phyloP scores from a whole-genome alignment of 139 green algal genomes.

The Limnomonas spitsbergensis region DNA sequence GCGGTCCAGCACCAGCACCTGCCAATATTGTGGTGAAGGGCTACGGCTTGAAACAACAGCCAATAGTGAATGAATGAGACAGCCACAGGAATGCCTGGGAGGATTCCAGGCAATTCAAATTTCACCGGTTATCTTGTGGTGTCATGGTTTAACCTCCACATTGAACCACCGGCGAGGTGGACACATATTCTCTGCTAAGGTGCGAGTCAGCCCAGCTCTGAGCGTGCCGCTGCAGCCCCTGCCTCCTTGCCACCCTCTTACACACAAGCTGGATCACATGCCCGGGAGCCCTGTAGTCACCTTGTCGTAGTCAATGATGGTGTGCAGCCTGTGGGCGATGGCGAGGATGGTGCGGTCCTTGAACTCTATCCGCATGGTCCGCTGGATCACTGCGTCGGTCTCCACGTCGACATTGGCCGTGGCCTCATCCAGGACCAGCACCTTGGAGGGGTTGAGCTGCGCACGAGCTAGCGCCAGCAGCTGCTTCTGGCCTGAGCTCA shows the following conservation, averaged over 20 bases:
- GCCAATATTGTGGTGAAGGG: too few species aligned
- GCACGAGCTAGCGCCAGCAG: conserved; percentile 88
- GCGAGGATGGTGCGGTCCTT: conserved; percentile 42
- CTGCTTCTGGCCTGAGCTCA: conserved; percentile 85
- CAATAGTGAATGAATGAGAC: background rate
- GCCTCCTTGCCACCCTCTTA: too few species aligned
- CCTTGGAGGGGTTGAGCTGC: conserved; percentile 66
- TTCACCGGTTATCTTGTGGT: background rate
- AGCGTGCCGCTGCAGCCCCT: too few species aligned
- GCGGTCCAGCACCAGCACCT: background rate
- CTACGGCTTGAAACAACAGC: background rate
- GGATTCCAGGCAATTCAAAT: background rate
- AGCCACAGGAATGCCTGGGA: conserved; percentile 6
- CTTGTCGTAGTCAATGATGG: conserved; percentile 69
- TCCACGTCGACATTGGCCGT: conserved; percentile 87
- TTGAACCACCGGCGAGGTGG: too few species aligned
- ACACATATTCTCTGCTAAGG: too few species aligned
- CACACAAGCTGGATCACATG: too few species aligned
- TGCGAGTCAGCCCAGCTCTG: too few species aligned
- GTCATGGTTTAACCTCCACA: too few species aligned
- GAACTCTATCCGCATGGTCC: conserved; percentile 37
- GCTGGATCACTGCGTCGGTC: conserved; percentile 79
- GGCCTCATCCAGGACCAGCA: conserved; percentile 61
- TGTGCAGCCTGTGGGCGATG: conserved; percentile 58
- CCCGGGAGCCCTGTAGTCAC: conserved; percentile 38